Evolutionary conservation across 2,329 filamentous ascomycete genomes (phyloP), one percentile per base, ranked within the genome.

Genomic region (Fusarium sacchari): DNA sequence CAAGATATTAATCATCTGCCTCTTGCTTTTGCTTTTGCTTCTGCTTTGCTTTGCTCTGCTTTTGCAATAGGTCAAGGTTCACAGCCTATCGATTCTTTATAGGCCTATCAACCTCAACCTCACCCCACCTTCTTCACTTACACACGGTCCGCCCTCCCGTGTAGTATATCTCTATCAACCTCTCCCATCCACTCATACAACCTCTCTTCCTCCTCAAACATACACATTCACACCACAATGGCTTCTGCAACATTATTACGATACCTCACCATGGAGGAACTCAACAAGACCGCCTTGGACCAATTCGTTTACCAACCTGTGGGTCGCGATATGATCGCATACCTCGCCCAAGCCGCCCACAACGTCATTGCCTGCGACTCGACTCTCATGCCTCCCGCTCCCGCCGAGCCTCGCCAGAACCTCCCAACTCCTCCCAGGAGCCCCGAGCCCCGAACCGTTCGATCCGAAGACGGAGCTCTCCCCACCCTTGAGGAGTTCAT

Each of bases 401-500:
- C 84, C 47, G 68, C 77, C 47, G 77, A 78, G 50, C 71, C 77
- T 52, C 77, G 78, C 67, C 79, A 80, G 65, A 81, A 80, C 18
- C 83, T 86, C 59, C 84, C 86, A 49, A 86, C 88, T 24, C 88
- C 89, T 28, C 87, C 88, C 18, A 81, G 83, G 77, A 86, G 86
- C 52, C 87, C 83, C 69, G 84, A 83, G 65, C 87, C 87, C 80
- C 74, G 84, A 80, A 73, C 86, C 79, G 82, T 87, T 20, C 82
- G 81, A 57, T 84, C 80, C 67, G 84, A 85, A 62, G 86, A 89
- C 76, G 84, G 83, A 69, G 81, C 84, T 62, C 87, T 99, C 37
- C 96, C 96, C 7, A 92, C 93, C 0, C 86, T 98, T 40, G 94
- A 97, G 82, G 89, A 91, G 66, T 99, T 98, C 87, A 98, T 99